These are phyloP conservation scores for Penicillium cataractarum DNA, from an alignment of 495 filamentous ascomycete species.

Conservation along the genomic window DNA sequence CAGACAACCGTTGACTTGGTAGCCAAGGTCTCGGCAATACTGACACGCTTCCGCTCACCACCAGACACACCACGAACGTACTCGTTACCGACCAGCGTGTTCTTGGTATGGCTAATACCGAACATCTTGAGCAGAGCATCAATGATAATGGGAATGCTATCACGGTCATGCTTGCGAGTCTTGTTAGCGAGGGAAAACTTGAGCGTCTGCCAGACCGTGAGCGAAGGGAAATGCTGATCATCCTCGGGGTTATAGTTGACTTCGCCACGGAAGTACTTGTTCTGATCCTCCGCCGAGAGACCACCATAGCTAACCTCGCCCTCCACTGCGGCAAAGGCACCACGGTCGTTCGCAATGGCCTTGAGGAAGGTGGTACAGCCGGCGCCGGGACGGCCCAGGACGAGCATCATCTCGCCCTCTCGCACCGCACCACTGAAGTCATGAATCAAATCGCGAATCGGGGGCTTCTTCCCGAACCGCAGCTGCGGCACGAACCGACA, in stretches of 20 bases:
- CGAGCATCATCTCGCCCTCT: conserved; percentile 83
- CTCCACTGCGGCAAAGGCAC: conserved; percentile 63
- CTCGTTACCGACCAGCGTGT: conserved; percentile 84
- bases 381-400: conserved; percentile 77
- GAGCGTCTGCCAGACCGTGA: conserved; percentile 81
- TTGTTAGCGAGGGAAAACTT: conserved; percentile 84
- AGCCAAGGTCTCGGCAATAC: conserved; percentile 69
- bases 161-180: conserved; percentile 71
- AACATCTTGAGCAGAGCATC: conserved; percentile 70
- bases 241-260: conserved; percentile 85
- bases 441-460: conserved; percentile 65
- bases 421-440: conserved; percentile 79
- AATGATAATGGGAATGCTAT: conserved; percentile 68
- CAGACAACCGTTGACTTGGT: conserved; percentile 67
- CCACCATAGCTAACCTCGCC: conserved; percentile 79
- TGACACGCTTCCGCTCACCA: conserved; percentile 73
- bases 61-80: conserved; percentile 76
- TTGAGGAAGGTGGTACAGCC: conserved; percentile 84
- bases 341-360: conserved; percentile 72
- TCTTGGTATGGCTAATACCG: conserved; percentile 77
- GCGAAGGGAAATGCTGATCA: conserved; percentile 74
- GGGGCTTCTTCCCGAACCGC: conserved; percentile 52
- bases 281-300: conserved; percentile 69
- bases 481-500: conserved; percentile 66
- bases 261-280: conserved; percentile 73